These are phyloP conservation scores for Garcia nutans DNA, from an alignment of 345 rosid species.

Conservation along the genomic window DNA sequence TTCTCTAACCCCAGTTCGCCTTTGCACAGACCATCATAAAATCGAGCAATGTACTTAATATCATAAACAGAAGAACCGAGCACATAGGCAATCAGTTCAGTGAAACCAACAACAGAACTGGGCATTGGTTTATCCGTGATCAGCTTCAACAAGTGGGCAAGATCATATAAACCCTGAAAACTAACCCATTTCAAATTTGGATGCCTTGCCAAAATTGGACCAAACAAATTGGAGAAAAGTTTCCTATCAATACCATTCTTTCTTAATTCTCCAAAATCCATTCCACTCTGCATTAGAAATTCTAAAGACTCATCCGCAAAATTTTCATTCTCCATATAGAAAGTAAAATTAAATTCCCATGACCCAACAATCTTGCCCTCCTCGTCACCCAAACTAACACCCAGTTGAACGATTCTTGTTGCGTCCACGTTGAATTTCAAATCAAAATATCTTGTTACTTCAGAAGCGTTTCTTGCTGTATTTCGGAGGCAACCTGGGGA, in stretches of 20 bases:
- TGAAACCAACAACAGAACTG: background rate
- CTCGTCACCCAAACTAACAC: background rate
- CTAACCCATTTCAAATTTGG: background rate
- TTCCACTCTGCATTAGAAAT: background rate
- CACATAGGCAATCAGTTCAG: background rate
- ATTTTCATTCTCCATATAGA: background rate
- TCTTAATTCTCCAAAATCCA: background rate
- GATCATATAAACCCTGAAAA: constrained; percentile 16
- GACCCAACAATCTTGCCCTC: background rate
- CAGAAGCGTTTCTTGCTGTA: too few relatives aligned
- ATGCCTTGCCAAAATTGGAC: background rate
- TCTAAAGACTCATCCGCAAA: background rate
- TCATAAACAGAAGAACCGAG: constrained; percentile 2
- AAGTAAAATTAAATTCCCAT: constrained; percentile 1
- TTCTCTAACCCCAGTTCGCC: constrained; percentile 13
- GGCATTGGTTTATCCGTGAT: background rate
- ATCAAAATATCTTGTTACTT: background rate
- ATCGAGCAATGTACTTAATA: constrained; percentile 3
- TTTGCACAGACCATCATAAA: background rate
- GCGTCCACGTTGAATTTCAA: background rate
- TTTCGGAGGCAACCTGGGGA: too few relatives aligned
- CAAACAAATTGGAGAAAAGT: background rate
- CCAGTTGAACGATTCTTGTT: background rate
- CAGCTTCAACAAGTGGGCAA: background rate
- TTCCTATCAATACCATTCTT: background rate